phyloP scores from a whole-genome alignment of 2,329 filamentous ascomycete genomes.

The Lachnellula hyalina region DNA sequence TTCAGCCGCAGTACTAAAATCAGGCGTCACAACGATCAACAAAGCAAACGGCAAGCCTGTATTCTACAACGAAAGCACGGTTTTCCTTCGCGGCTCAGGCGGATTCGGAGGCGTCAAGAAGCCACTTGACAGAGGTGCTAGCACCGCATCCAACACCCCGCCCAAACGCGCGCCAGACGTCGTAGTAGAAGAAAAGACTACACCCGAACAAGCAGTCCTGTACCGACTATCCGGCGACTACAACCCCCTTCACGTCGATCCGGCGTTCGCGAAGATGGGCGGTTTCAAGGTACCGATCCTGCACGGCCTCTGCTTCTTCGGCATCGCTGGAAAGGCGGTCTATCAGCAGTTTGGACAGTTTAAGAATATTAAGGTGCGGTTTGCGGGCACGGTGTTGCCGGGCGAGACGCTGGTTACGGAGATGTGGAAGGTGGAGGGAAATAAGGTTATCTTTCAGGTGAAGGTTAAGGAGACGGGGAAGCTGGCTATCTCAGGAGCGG shows the following conservation, averaged over 20 bases:
- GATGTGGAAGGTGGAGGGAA: constrained; percentile 81
- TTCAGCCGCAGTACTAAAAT: constrained; percentile 76
- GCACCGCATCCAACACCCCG: constrained; percentile 72
- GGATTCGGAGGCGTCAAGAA: constrained; percentile 84
- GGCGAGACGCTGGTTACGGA: constrained; percentile 88
- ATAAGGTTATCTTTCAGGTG: constrained; percentile 75
- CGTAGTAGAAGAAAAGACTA: constrained; percentile 80
- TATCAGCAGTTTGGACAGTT: constrained; percentile 76
- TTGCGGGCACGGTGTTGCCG: constrained; percentile 78
- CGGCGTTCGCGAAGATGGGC: constrained; percentile 86
- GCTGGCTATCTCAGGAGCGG: constrained; percentile 75
- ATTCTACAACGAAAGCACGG: constrained; percentile 95
- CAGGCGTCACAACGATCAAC: constrained; percentile 75
- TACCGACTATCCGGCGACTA: constrained; percentile 93
- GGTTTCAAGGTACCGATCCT: constrained; percentile 93
- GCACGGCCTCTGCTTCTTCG: constrained; percentile 95
- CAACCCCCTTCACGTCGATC: constrained; percentile 95
- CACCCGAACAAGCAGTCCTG: constrained; percentile 84
- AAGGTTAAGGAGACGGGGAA: constrained; percentile 93
- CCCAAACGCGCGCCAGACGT: constrained; percentile 74
- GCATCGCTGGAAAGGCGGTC: constrained; percentile 85
- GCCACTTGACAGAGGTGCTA: constrained; percentile 69
- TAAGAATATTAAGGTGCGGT: constrained; percentile 90
- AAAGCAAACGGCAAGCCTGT: constrained; percentile 81
- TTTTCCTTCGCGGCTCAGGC: constrained; percentile 86